Evolutionary conservation across 148 eudicot species (phyloP).

Genomic region (Rhododendron henanense): DNA sequence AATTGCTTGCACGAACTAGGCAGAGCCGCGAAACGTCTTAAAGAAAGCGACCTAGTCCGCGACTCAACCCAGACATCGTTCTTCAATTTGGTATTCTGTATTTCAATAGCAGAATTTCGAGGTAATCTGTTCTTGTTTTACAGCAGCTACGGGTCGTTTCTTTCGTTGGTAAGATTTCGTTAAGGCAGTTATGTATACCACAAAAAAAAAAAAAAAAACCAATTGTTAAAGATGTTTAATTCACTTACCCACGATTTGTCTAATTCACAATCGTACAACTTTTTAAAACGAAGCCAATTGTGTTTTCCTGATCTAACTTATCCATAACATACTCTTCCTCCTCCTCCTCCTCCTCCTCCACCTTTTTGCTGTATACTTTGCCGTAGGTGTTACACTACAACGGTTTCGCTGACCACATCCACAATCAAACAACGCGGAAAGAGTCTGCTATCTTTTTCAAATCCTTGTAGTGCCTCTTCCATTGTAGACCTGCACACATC

Average conservation of each 20-base stretch:
- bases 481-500: constrained; percentile 66
- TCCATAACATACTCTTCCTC: neutral
- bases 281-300: neutral
- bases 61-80: too few species aligned
- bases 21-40: too few species aligned
- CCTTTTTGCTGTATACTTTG: neutral
- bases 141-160: neutral
- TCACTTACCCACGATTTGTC: neutral
- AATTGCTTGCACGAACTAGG: too few species aligned
- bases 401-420: neutral
- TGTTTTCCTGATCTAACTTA: neutral
- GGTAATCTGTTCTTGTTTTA: too few species aligned
- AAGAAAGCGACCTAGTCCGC: too few species aligned
- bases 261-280: neutral
- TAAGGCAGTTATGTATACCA: neutral
- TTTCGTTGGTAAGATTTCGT: neutral
- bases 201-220: neutral
- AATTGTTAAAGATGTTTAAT: neutral
- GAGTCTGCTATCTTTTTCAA: constrained; percentile 78
- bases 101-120: too few species aligned
- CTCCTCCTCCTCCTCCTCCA: neutral
- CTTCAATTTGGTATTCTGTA: too few species aligned
- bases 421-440: constrained; percentile 60
- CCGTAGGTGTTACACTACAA: neutral
- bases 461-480: constrained; percentile 87